A percentile compares a stretch with the other conserved stretches of the same genome.
Conservation (phyloP, 179 eudicot genomes). For the Amaranthus tricolor region DNA sequence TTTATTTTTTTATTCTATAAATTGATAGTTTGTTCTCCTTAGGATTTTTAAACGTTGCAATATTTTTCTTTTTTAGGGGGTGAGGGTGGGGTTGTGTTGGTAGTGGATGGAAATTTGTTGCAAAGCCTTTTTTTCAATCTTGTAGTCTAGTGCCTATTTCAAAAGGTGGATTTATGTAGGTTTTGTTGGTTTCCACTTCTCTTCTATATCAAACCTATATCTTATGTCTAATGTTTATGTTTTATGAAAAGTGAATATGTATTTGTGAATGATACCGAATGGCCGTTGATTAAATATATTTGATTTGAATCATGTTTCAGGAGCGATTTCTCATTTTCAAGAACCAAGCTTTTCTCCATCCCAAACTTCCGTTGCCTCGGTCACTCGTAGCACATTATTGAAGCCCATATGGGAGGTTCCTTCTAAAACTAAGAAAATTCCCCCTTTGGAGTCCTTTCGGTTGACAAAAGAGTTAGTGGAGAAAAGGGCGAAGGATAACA, state of each 20-base stretch:
- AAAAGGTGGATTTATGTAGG: constrained; percentile 1
- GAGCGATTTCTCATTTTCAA: constrained; percentile 28
- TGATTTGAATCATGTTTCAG: constrained; percentile 27
- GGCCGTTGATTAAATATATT: neutral
- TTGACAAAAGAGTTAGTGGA: constrained; percentile 77
- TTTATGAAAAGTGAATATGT: neutral
- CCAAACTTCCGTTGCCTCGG: constrained; percentile 17
- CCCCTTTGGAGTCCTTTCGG: constrained; percentile 57
- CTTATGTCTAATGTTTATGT: neutral
- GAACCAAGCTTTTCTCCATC: constrained; percentile 38
- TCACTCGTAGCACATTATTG: constrained; percentile 24
- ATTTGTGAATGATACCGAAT: neutral
- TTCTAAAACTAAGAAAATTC: constrained; percentile 56
- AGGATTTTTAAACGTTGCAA: no score
- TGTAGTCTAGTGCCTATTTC: neutral
- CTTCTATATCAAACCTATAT: neutral
- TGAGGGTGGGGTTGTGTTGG: neutral
- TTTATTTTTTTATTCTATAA: neutral
- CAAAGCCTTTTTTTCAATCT: neutral
- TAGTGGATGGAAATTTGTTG: neutral
- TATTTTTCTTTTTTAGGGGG: no score
- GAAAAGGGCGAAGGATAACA: constrained; percentile 74
- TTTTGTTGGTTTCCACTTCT: constrained; percentile 3
- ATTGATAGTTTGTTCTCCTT: neutral
- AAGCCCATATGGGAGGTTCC: constrained; percentile 63